phyloP scores from a whole-genome alignment of 495 filamentous ascomycete genomes.

The Talaromyces stipitatus region DNA sequence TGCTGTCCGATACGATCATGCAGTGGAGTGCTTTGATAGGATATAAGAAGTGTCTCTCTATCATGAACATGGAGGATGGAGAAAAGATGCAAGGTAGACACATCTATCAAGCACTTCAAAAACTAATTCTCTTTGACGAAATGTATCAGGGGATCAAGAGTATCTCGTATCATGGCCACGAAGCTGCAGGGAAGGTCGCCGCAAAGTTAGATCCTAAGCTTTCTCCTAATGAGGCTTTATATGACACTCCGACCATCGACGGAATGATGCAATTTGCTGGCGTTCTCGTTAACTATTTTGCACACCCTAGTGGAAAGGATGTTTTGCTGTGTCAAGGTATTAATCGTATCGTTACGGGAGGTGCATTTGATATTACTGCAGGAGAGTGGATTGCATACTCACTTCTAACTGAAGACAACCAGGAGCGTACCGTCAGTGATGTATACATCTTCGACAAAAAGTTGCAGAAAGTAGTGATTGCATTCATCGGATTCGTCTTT shows the following conservation, averaged over 20 bases:
- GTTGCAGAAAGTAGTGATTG: conserved; percentile 39
- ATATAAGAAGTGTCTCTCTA: conserved; percentile 15
- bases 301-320: conserved; percentile 12
- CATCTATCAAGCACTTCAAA: conserved; percentile 2
- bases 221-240: conserved; percentile 23
- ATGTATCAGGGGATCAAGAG: conserved; percentile 6
- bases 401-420: conserved; percentile 31
- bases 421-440: conserved; percentile 23
- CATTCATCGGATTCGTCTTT: conserved; percentile 17
- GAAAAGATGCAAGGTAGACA: conserved; percentile 6
- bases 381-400: conserved; percentile 8
- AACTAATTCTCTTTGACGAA: conserved; percentile 2
- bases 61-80: neutral
- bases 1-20: conserved; percentile 26
- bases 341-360: conserved; percentile 7
- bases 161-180: conserved; percentile 10
- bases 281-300: conserved; percentile 47
- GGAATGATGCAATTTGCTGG: conserved; percentile 44
- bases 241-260: conserved; percentile 29
- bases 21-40: conserved; percentile 34
- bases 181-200: conserved; percentile 20
- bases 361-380: conserved; percentile 5
- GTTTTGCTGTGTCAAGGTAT: conserved; percentile 19
- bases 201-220: conserved; percentile 8
- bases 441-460: conserved; percentile 43